Conservation (phyloP, 306 rosid species). For the Prunus mira region DNA sequence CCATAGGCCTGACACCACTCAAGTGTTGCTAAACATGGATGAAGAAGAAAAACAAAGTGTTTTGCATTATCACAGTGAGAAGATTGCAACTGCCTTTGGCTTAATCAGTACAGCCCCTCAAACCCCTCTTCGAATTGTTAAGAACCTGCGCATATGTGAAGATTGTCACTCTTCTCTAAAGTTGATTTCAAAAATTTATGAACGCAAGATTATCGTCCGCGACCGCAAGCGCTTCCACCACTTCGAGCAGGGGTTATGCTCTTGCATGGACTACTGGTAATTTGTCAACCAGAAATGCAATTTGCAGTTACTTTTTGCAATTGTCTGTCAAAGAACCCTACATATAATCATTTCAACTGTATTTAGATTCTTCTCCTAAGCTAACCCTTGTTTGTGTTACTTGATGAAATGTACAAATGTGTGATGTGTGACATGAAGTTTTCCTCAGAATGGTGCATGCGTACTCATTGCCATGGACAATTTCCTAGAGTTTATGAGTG, state of each 20-base stretch:
- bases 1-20: slow-evolving; percentile 50
- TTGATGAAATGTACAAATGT: neutral
- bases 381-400: neutral
- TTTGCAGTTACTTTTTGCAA: neutral
- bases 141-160: slow-evolving; percentile 68
- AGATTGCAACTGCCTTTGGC: slow-evolving; percentile 84
- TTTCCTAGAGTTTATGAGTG: neutral
- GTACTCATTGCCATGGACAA: neutral
- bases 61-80: slow-evolving; percentile 72
- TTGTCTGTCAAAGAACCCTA: neutral
- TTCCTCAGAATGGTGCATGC: neutral
- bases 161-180: slow-evolving; percentile 77
- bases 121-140: slow-evolving; percentile 50
- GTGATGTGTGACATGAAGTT: neutral
- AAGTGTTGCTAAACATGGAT: slow-evolving; percentile 64
- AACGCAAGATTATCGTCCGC: slow-evolving; percentile 51
- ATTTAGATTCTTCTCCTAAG: neutral
- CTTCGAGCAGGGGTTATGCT: slow-evolving; percentile 66
- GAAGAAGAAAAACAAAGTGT: slow-evolving; percentile 49
- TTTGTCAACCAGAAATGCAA: neutral
- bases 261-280: slow-evolving; percentile 88
- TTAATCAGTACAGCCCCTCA: slow-evolving; percentile 53
- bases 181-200: slow-evolving; percentile 55
- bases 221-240: slow-evolving; percentile 86
- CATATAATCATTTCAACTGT: neutral